These are phyloP conservation scores for Mortierella sp. DNA, from an alignment of 371 early-diverging fungal genomes.

Conservation along the genomic window DNA sequence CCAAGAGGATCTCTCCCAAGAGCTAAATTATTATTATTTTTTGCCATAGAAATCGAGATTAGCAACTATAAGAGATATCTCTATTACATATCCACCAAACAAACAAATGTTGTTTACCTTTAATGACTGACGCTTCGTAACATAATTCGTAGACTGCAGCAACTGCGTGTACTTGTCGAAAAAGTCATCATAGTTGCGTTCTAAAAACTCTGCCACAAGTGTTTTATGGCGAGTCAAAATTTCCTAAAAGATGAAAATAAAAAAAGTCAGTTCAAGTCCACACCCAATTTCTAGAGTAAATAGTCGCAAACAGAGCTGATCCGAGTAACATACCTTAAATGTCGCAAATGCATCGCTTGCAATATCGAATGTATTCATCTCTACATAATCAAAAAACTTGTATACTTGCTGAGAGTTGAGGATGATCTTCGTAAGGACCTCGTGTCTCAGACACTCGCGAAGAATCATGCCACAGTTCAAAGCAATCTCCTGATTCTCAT, in stretches of 20 bases:
- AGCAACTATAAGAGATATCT: neutral
- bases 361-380: conserved; percentile 96
- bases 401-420: conserved; percentile 90
- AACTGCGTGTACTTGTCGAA: conserved; percentile 90
- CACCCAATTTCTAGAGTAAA: too few relatives aligned
- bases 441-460: conserved; percentile 96
- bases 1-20: conserved; percentile 96
- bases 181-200: conserved; percentile 91
- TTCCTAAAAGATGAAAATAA: conserved; percentile 67
- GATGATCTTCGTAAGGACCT: conserved; percentile 88
- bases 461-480: conserved; percentile 97
- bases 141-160: conserved; percentile 93
- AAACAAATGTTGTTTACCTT: conserved; percentile 73
- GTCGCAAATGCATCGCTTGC: conserved; percentile 98
- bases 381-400: conserved; percentile 94
- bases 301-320: neutral
- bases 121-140: conserved; percentile 96
- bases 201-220: conserved; percentile 91
- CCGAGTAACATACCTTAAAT: conserved; percentile 74
- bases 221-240: conserved; percentile 94
- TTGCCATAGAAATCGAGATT: neutral
- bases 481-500: conserved; percentile 95
- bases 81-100: neutral
- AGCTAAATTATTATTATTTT: conserved; percentile 66
- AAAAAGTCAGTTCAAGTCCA: neutral